Conservation (phyloP, 2,329 filamentous ascomycete genomes). For the Didymella segeticola region DNA sequence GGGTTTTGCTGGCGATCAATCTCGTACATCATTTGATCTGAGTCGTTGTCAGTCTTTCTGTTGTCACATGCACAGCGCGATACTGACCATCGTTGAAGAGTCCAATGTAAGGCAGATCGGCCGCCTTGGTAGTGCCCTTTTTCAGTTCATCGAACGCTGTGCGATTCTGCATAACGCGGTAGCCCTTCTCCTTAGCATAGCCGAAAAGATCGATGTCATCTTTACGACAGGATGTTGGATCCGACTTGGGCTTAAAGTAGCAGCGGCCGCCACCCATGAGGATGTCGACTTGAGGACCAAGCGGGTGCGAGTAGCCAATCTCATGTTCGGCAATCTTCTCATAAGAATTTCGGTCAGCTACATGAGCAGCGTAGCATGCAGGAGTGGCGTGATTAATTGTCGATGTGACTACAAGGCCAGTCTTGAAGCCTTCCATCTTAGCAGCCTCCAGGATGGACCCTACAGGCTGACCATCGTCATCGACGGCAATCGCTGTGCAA, state of each 20-base stretch:
- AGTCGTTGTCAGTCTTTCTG: neutral
- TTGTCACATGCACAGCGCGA: neutral
- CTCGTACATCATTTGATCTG: slow-evolving; percentile 44
- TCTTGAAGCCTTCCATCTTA: slow-evolving; percentile 50
- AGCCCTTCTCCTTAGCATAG: slow-evolving; percentile 46
- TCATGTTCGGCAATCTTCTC: slow-evolving; percentile 50
- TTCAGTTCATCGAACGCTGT: slow-evolving; percentile 44
- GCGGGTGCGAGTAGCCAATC: slow-evolving; percentile 50
- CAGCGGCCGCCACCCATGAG: slow-evolving; percentile 52
- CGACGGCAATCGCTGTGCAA: slow-evolving; percentile 41
- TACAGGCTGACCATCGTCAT: slow-evolving; percentile 43
- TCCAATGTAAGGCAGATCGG: slow-evolving; percentile 48
- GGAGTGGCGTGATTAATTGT: slow-evolving; percentile 49
- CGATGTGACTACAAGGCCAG: slow-evolving; percentile 53
- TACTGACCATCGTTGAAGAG: slow-evolving; percentile 47
- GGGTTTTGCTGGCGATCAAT: slow-evolving; percentile 49
- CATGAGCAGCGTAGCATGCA: slow-evolving; percentile 17
- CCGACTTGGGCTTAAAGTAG: slow-evolving; percentile 51
- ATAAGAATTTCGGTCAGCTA: slow-evolving; percentile 39
- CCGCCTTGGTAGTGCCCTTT: slow-evolving; percentile 29
- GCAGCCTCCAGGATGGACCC: slow-evolving; percentile 52
- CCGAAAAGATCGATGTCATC: slow-evolving; percentile 49
- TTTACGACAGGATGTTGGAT: slow-evolving; percentile 46
- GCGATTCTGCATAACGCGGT: slow-evolving; percentile 48
- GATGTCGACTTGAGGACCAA: slow-evolving; percentile 50